A percentile compares a stretch with the other conserved stretches of the same genome.
Evolutionary conservation across 2,329 filamentous ascomycete genomes (phyloP).

Genomic region (Tympanopsis confertula): DNA sequence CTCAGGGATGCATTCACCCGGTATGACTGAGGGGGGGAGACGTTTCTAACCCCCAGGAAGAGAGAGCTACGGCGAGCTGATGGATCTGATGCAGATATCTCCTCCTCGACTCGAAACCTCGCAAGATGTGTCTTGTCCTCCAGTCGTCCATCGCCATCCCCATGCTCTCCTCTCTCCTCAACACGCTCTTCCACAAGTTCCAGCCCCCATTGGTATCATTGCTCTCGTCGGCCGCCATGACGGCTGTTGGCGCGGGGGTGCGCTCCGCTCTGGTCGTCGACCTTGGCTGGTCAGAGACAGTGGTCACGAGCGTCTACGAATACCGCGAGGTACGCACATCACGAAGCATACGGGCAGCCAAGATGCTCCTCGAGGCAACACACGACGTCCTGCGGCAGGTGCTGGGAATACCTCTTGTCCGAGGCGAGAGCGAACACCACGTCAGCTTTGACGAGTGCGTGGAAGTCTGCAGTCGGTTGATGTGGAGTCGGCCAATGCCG

Average conservation of each 20-base stretch:
- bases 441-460: constrained; percentile 71
- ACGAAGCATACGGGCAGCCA: constrained; percentile 65
- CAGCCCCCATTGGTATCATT: constrained; percentile 72
- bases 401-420: constrained; percentile 12
- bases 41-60: neutral
- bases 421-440: constrained; percentile 20
- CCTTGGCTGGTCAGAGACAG: constrained; percentile 84
- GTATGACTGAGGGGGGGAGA: constrained; percentile 37
- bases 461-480: constrained; percentile 62
- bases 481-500: constrained; percentile 53
- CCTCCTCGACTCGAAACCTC: constrained; percentile 64
- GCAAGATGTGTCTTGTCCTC: constrained; percentile 63
- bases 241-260: constrained; percentile 67
- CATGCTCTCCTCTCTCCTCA: constrained; percentile 63
- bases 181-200: constrained; percentile 70
- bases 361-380: constrained; percentile 56
- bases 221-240: constrained; percentile 64
- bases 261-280: constrained; percentile 81
- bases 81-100: constrained; percentile 33
- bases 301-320: constrained; percentile 78
- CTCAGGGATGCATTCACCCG: constrained; percentile 74
- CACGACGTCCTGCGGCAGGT: constrained; percentile 47
- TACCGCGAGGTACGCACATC: constrained; percentile 68
- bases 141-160: constrained; percentile 69
- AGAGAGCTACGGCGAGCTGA: constrained; percentile 4